Evolutionary conservation across 176 grass and related monocot species (phyloP).

Genomic region (Guadua angustifolia): DNA sequence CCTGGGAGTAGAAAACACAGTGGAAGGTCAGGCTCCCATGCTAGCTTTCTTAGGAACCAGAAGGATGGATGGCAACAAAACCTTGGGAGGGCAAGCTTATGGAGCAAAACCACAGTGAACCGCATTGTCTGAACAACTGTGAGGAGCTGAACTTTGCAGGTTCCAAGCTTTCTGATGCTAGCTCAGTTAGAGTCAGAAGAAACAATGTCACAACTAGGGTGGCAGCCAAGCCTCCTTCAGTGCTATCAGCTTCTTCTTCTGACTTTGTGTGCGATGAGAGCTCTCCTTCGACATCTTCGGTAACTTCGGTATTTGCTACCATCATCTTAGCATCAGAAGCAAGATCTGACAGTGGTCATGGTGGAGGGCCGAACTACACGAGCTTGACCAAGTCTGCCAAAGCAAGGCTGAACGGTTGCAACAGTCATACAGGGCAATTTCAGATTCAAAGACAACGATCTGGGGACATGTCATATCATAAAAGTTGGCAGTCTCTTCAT

Average conservation of each 20-base stretch:
- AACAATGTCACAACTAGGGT: slow-evolving; percentile 63
- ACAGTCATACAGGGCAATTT: slow-evolving; percentile 26
- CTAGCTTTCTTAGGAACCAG: slow-evolving; percentile 49
- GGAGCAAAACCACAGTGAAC: slow-evolving; percentile 38
- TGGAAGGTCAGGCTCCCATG: slow-evolving; percentile 53
- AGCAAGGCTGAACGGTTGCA: slow-evolving; percentile 55
- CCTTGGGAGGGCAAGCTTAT: slow-evolving; percentile 64
- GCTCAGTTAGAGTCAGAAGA: slow-evolving; percentile 51
- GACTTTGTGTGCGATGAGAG: slow-evolving; percentile 48
- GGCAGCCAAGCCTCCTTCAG: slow-evolving; percentile 51
- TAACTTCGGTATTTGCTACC: slow-evolving; percentile 42
- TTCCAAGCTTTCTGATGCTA: slow-evolving; percentile 42
- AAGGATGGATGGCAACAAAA: slow-evolving; percentile 80
- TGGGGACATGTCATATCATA: slow-evolving; percentile 44
- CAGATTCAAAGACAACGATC: slow-evolving; percentile 46
- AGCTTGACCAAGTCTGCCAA: slow-evolving; percentile 71
- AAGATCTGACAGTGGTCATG: slow-evolving; percentile 47
- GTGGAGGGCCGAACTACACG: slow-evolving; percentile 67
- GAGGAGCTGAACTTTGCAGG: slow-evolving; percentile 43
- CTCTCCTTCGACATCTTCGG: slow-evolving; percentile 53
- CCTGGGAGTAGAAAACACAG: slow-evolving; percentile 47
- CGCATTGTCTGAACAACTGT: slow-evolving; percentile 32
- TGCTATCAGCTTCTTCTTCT: slow-evolving; percentile 55
- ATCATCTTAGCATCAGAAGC: slow-evolving; percentile 37
- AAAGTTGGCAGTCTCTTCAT: slow-evolving; percentile 50